phyloP scores from a whole-genome alignment of 495 filamentous ascomycete genomes.

The Umbilicaria muhlenbergii region DNA sequence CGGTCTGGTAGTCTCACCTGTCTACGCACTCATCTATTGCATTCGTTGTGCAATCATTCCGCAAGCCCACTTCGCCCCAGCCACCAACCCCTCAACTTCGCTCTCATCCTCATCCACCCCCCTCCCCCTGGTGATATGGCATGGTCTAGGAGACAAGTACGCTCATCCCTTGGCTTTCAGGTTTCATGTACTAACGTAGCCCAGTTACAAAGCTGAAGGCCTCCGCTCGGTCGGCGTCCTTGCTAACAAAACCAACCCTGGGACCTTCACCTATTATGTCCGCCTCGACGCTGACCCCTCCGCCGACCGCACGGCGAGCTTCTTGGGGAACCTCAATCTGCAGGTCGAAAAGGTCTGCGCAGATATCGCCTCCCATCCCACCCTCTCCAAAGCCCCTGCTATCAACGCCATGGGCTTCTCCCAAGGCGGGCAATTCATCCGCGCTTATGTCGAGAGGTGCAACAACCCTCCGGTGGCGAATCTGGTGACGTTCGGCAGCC shows the following conservation, averaged over 20 bases:
- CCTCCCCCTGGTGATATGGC: constrained; percentile 86
- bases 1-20: too few species aligned
- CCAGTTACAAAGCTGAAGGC: constrained; percentile 62
- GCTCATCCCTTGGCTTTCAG: neutral
- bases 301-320: constrained; percentile 65
- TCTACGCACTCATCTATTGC: too few species aligned
- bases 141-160: constrained; percentile 52
- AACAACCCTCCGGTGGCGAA: constrained; percentile 64
- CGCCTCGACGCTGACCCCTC: constrained; percentile 49
- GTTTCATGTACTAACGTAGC: constrained; percentile 19
- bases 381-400: constrained; percentile 62
- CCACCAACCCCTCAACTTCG: constrained; percentile 1
- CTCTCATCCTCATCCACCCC: constrained; percentile 21
- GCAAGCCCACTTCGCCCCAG: too few species aligned
- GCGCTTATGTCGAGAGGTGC: constrained; percentile 85
- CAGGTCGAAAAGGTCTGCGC: constrained; percentile 69
- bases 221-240: constrained; percentile 49
- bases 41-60: too few species aligned
- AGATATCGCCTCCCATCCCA: constrained; percentile 59
- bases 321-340: constrained; percentile 75
- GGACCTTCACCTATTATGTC: constrained; percentile 71
- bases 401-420: constrained; percentile 90
- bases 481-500: constrained; percentile 81
- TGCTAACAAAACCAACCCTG: constrained; percentile 57
- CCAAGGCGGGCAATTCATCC: constrained; percentile 90